Percentiles rank a stretch among this genome's conserved stretches.
phyloP scores from a whole-genome alignment of 2,329 filamentous ascomycete genomes.

The Alternaria brassicicola region DNA sequence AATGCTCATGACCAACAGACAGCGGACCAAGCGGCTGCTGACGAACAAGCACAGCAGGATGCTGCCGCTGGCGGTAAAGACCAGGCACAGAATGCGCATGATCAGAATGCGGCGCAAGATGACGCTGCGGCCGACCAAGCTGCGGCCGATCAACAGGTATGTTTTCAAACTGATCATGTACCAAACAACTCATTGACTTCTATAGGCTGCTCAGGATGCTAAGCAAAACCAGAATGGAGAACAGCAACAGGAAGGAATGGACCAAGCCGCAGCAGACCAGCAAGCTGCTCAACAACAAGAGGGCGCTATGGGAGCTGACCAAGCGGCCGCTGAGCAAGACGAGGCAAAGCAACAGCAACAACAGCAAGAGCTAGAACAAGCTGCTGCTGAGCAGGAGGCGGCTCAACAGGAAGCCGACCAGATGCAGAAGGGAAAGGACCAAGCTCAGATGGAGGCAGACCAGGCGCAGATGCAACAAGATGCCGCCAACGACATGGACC shows the following conservation, averaged over 20 bases:
- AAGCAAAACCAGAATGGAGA: not conserved
- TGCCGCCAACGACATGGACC: slow-evolving; percentile 2
- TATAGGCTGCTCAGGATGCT: not conserved
- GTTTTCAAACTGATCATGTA: not conserved
- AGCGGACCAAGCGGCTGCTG: slow-evolving; percentile 3
- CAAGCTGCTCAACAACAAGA: slow-evolving; percentile 4
- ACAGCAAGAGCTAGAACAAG: slow-evolving; percentile 8
- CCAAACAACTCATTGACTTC: not conserved
- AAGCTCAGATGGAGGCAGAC: slow-evolving; percentile 2
- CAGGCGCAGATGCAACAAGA: slow-evolving; percentile 12
- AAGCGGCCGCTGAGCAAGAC: slow-evolving; percentile 7
- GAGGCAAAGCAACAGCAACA: not conserved
- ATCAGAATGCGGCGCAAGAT: not conserved
- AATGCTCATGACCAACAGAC: not conserved
- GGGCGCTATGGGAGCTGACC: not conserved
- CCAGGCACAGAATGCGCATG: not conserved
- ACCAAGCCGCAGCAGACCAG: slow-evolving; percentile 6
- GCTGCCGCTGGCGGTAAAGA: not conserved
- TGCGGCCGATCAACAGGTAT: slow-evolving; percentile 2
- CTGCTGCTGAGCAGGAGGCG: slow-evolving; percentile 9
- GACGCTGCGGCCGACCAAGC: slow-evolving; percentile 3
- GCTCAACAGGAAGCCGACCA: slow-evolving; percentile 7
- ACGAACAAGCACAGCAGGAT: not conserved
- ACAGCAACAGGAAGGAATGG: not conserved
- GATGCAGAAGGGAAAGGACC: slow-evolving; percentile 6